These are phyloP conservation scores for Sporothrix brasiliensis DNA, from an alignment of 2,329 filamentous ascomycete species.

Conservation along the genomic window DNA sequence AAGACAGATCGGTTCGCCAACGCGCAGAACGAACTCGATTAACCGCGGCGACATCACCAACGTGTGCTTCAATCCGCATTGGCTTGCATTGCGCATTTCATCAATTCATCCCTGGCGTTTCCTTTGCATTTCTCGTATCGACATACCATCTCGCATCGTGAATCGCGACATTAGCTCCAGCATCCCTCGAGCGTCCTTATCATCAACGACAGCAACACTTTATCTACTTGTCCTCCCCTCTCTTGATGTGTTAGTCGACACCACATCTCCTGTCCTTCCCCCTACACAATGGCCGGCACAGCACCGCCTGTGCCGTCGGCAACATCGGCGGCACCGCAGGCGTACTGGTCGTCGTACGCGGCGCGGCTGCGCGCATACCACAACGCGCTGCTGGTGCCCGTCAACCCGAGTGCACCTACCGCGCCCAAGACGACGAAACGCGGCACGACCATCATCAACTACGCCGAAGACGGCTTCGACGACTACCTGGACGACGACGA, in stretches of 20 bases:
- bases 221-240: neutral
- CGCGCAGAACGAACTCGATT: neutral
- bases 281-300: conserved; percentile 20
- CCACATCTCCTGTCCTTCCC: neutral
- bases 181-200: neutral
- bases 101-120: neutral
- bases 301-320: conserved; percentile 36
- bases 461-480: conserved; percentile 93
- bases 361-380: conserved; percentile 86
- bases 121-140: neutral
- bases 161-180: no score
- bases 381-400: conserved; percentile 86
- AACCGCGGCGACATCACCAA: neutral
- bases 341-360: conserved; percentile 88
- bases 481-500: conserved; percentile 70
- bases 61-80: neutral
- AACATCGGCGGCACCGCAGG: conserved; percentile 64
- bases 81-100: neutral
- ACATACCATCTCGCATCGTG: no score
- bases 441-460: conserved; percentile 95
- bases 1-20: neutral
- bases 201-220: neutral
- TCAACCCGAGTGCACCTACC: conserved; percentile 70
- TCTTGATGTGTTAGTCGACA: neutral
- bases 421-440: conserved; percentile 90